Base-by-base conservation (phyloP, 208 protist genomes). In the Leishmania turanica region DNA sequence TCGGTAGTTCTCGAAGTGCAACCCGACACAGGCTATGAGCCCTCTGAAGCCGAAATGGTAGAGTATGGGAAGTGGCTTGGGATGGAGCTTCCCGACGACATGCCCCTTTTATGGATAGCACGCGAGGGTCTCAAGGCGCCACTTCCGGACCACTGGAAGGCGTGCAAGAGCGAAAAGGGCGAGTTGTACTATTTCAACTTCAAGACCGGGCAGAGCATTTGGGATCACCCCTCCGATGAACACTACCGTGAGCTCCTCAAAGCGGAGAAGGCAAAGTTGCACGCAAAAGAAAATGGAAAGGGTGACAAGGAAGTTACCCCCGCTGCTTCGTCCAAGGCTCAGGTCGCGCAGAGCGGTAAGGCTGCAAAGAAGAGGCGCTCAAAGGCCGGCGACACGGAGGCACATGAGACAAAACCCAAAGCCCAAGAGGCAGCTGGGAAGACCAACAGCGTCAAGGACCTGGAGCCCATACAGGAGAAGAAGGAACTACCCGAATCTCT, bases 131-230 rank as follows among this genome's bases (percentile, higher is more conserved):
- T 99, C 53, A 98, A 98, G 75, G 97, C 97, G 11, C 96, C 97
- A 24, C 89, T 99, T 31, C 98, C 98, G 0, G 94, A 98, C 15
- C 74, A 96, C 80, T 99, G 98, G 97, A 99, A 97, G 79, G 96
- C 97, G 1, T 98, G 96, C 87, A 92, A 97, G 72, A 96, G 96
- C 62, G 88, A 96, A 62, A 95, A 97, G 56, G 96, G 96, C 24
- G 95, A 98, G 58, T 80, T 99, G 17, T 99, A 99, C 83, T 99
- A 99, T 81, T 99, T 99, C 87, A 99, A 99, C 87, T 98, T 98
- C 79, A 92, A 91, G 70, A 97, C 94, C 0, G 96, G 95, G 56
- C 82, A 98, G 65, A 97, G 90, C 64, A 97, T 95, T 75, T 99
- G 98, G 98, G 97, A 99, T 74, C 98, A 99, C 83, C 98, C 98